Conservation (phyloP, 73 alveolate species). For the Symbiodinium natans region DNA sequence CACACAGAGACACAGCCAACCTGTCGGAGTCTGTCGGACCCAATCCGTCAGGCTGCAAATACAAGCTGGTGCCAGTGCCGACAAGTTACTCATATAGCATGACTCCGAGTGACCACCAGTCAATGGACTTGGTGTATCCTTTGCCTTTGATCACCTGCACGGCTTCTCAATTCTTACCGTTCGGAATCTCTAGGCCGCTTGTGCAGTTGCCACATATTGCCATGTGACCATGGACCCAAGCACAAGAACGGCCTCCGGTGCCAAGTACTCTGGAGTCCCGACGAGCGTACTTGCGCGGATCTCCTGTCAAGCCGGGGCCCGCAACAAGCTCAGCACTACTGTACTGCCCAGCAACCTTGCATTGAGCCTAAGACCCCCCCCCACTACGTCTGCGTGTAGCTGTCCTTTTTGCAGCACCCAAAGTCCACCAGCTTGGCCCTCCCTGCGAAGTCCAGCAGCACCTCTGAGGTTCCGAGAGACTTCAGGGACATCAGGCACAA, state of each 20-base stretch:
- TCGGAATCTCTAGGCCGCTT: too few species aligned
- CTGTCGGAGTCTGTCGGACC: too few species aligned
- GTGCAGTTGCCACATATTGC: too few species aligned
- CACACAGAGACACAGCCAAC: too few species aligned
- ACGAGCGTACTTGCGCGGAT: constrained; percentile 72
- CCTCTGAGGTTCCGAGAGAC: constrained; percentile 11
- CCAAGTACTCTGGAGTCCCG: constrained; percentile 88
- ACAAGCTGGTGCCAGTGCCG: too few species aligned
- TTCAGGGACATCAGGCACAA: too few species aligned
- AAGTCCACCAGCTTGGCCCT: constrained; percentile 94
- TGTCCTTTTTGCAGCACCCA: constrained; percentile 94
- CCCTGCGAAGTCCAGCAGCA: constrained; percentile 93
- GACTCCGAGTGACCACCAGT: constrained; percentile 89
- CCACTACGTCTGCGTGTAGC: too few species aligned
- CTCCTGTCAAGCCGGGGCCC: constrained; percentile 9
- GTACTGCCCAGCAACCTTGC: background rate
- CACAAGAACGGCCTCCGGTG: constrained; percentile 81
- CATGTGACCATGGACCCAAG: too few species aligned
- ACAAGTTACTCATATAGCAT: constrained; percentile 87
- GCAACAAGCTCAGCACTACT: background rate
- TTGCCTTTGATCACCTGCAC: constrained; percentile 84
- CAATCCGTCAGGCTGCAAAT: too few species aligned
- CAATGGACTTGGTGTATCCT: constrained; percentile 86
- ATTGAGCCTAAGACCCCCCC: background rate
- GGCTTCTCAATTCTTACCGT: too few species aligned